Conservation (phyloP, 352 stramenopile species). For the Phytophthora ohioensis region DNA sequence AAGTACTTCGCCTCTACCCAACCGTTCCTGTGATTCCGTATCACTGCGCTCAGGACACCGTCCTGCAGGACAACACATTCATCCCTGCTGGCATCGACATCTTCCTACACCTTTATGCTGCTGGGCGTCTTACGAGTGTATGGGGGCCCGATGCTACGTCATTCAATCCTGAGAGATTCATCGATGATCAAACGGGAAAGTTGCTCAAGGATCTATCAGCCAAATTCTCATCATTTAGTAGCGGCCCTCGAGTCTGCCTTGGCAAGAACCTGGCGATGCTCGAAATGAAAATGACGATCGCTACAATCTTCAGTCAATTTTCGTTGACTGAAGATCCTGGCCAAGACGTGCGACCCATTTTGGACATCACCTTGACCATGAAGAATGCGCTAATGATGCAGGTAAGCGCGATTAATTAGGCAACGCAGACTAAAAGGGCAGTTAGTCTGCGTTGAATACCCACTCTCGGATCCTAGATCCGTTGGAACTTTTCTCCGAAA, state of each 20-base stretch:
- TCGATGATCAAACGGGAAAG: constrained; percentile 29
- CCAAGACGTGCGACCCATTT: constrained; percentile 24
- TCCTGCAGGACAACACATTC: constrained; percentile 55
- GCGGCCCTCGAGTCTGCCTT: constrained; percentile 15
- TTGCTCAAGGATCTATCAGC: constrained; percentile 6
- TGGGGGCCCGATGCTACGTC: constrained; percentile 46
- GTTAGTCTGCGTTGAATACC: too few species aligned
- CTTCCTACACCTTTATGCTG: constrained; percentile 43
- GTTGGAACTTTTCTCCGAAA: too few species aligned
- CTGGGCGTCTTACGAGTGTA: constrained; percentile 41
- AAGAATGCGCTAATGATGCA: constrained; percentile 23
- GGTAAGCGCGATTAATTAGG: not conserved
- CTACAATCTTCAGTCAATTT: constrained; percentile 15
- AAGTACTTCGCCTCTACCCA: constrained; percentile 30
- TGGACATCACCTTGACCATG: constrained; percentile 30
- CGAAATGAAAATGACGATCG: constrained; percentile 34
- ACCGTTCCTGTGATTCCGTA: constrained; percentile 50
- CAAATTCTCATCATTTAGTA: constrained; percentile 22
- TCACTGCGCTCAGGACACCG: constrained; percentile 39
- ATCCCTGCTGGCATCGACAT: constrained; percentile 33
- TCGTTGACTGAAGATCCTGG: constrained; percentile 8
- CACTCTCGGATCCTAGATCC: too few species aligned
- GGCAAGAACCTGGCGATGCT: constrained; percentile 26
- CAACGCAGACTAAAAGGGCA: too few species aligned
- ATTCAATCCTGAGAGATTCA: constrained; percentile 52